Conservation (phyloP, 2,329 filamentous ascomycete genomes). For the Aaosphaeria pasadenensis region DNA sequence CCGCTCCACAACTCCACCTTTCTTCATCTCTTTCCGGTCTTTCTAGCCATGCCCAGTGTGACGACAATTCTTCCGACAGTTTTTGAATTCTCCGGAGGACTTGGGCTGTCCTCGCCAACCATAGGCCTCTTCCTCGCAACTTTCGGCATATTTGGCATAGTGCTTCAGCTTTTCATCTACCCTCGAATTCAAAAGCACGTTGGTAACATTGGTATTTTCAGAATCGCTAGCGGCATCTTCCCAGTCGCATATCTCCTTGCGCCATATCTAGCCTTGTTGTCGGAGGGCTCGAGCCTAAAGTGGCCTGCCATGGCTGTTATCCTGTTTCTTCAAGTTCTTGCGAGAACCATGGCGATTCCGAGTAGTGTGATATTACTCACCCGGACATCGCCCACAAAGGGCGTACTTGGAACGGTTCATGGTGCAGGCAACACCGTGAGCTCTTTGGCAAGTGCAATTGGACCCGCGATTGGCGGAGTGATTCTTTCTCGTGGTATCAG, state of each 20-base stretch:
- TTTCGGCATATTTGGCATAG: constrained; percentile 43
- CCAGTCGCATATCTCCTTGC: constrained; percentile 41
- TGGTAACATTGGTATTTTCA: constrained; percentile 38
- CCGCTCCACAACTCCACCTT: constrained; percentile 47
- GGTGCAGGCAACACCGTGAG: constrained; percentile 57
- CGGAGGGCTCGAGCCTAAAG: constrained; percentile 26
- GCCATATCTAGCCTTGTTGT: constrained; percentile 40
- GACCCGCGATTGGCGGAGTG: constrained; percentile 56
- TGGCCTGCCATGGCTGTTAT: constrained; percentile 40
- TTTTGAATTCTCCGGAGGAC: constrained; percentile 44
- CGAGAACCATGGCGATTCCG: constrained; percentile 52
- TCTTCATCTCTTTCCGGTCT: constrained; percentile 46
- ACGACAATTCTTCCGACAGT: constrained; percentile 19
- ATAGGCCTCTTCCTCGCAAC: constrained; percentile 45
- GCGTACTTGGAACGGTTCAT: constrained; percentile 53
- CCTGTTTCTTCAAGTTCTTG: constrained; percentile 41
- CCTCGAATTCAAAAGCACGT: constrained; percentile 37
- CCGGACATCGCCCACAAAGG: constrained; percentile 54
- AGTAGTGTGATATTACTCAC: constrained; percentile 59
- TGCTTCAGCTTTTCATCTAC: constrained; percentile 44
- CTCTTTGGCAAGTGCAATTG: constrained; percentile 56
- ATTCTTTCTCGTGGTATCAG: constrained; percentile 57
- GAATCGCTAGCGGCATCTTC: constrained; percentile 40
- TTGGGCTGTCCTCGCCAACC: constrained; percentile 42
- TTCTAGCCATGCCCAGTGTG: constrained; percentile 39